Evolutionary conservation across 768 basidiomycete species (phyloP).

Genomic region (Obba rivulosa): DNA sequence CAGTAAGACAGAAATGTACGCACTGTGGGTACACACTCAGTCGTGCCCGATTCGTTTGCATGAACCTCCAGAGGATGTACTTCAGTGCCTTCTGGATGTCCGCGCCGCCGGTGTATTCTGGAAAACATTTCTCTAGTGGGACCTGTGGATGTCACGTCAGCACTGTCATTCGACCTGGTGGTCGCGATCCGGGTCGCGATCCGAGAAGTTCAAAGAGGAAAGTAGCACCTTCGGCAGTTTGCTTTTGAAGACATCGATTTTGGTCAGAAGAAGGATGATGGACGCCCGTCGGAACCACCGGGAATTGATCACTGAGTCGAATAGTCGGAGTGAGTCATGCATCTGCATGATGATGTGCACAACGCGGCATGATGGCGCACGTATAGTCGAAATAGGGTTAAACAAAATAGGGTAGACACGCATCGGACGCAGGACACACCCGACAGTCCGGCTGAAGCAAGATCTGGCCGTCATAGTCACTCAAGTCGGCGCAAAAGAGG

Average conservation of each 20-base stretch:
- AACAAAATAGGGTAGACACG: not conserved
- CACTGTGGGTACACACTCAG: constrained; percentile 91
- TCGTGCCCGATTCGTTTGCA: constrained; percentile 81
- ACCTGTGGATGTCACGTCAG: constrained; percentile 36
- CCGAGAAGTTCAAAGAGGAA: too few relatives aligned
- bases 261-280: constrained; percentile 66
- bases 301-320: constrained; percentile 76
- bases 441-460: constrained; percentile 62
- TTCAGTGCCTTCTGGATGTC: constrained; percentile 95
- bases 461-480: constrained; percentile 74
- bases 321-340: constrained; percentile 70
- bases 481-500: constrained; percentile 70
- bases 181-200: not conserved
- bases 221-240: constrained; percentile 56
- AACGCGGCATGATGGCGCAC: not conserved
- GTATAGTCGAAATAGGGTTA: not conserved
- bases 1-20: too few relatives aligned
- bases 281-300: constrained; percentile 66
- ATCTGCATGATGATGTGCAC: constrained; percentile 55
- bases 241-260: constrained; percentile 73
- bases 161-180: not conserved
- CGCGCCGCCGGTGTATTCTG: constrained; percentile 83
- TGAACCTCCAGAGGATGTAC: constrained; percentile 92
- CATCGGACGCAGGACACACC: too few relatives aligned
- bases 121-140: constrained; percentile 74